phyloP scores from a whole-genome alignment of 163 green algal species.

The Volvox carteri region DNA sequence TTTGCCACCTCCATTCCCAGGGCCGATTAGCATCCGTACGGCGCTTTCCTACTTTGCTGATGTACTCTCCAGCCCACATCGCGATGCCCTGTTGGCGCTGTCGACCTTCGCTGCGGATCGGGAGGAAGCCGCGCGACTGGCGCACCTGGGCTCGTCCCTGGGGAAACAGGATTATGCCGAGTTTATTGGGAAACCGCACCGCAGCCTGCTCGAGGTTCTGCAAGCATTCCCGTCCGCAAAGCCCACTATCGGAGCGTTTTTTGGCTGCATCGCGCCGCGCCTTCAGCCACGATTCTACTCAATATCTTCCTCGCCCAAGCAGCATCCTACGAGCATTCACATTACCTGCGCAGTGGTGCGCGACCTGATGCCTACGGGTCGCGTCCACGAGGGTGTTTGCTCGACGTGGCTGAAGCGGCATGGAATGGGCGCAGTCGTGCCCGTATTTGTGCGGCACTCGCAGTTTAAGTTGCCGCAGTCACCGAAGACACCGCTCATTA shows the following conservation, averaged over 20 bases:
- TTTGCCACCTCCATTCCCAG: conserved; percentile 71
- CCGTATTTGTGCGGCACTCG: conserved; percentile 86
- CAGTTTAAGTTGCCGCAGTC: conserved; percentile 88
- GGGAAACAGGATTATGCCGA: conserved; percentile 83
- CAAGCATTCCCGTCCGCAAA: conserved; percentile 83
- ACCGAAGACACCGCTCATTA: conserved; percentile 82
- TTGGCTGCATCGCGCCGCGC: conserved; percentile 78
- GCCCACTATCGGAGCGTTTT: conserved; percentile 85
- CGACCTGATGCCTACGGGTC: conserved; percentile 76
- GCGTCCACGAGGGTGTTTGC: conserved; percentile 81
- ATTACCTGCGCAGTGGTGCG: conserved; percentile 85
- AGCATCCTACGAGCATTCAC: conserved; percentile 70
- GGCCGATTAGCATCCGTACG: conserved; percentile 78
- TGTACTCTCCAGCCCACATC: conserved; percentile 83
- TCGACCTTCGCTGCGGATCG: conserved; percentile 79
- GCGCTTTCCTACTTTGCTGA: conserved; percentile 91
- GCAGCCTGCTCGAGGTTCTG: conserved; percentile 89
- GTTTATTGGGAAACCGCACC: conserved; percentile 70
- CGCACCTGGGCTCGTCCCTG: conserved; percentile 65
- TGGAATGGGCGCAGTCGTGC: conserved; percentile 57
- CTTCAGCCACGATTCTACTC: conserved; percentile 94
- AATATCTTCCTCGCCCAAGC: conserved; percentile 85
- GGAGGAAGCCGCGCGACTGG: conserved; percentile 78
- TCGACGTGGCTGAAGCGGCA: conserved; percentile 74
- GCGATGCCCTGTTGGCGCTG: conserved; percentile 84